Conservation (phyloP, 306 rosid species). For the Malus sieversii region DNA sequence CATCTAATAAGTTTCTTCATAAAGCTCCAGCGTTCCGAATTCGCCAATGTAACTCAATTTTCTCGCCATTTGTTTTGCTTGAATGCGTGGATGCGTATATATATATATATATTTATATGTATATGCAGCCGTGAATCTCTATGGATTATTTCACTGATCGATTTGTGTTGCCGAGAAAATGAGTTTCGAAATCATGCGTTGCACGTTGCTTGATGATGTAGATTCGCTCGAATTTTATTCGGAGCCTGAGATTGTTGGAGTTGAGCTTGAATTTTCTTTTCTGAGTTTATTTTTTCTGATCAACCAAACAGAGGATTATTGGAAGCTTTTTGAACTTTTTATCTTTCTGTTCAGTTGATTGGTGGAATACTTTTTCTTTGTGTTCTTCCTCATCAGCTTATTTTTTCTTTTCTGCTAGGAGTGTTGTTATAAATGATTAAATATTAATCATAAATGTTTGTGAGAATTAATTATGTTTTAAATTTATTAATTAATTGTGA, state of each 20-base stretch:
- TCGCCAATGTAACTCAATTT: conserved; percentile 4
- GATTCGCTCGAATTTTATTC: background rate
- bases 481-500: background rate
- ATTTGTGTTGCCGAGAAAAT: conserved; percentile 2
- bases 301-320: conserved; percentile 7
- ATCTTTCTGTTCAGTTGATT: background rate
- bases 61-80: background rate
- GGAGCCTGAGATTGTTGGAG: background rate
- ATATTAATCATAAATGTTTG: background rate
- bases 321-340: background rate
- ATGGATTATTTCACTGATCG: background rate
- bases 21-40: background rate
- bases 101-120: background rate
- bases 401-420: background rate
- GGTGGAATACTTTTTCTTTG: background rate
- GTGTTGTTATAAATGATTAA: background rate
- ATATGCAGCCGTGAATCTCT: background rate
- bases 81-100: background rate
- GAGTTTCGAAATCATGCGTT: background rate
- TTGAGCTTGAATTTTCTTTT: background rate
- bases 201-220: background rate
- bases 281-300: conserved; percentile 14
- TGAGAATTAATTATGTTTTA: background rate
- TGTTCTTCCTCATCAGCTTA: background rate
- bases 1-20: conserved; percentile 22